phyloP scores from a whole-genome alignment of 768 basidiomycete genomes.

The Agaricus sinodeliciosus region DNA sequence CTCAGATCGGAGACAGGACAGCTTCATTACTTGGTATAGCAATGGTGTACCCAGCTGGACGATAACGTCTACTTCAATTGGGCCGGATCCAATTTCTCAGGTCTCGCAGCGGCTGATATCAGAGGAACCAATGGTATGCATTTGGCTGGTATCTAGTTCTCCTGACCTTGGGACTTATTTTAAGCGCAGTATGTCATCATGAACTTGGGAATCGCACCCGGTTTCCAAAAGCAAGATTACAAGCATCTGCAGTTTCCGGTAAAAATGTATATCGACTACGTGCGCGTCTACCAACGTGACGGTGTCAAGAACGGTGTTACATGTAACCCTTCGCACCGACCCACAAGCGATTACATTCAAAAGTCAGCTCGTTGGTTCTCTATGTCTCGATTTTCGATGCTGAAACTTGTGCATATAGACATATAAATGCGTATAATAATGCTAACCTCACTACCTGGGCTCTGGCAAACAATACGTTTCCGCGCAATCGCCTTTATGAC shows the following conservation, averaged over 20 bases:
- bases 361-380: constrained; percentile 30
- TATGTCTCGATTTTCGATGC: not conserved
- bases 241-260: constrained; percentile 70
- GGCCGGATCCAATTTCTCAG: constrained; percentile 49
- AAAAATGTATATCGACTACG: constrained; percentile 82
- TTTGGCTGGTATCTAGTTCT: not conserved
- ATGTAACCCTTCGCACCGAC: constrained; percentile 73
- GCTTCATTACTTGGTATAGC: constrained; percentile 80
- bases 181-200: constrained; percentile 65
- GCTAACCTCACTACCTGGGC: constrained; percentile 85
- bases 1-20: constrained; percentile 49
- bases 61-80: constrained; percentile 53
- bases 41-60: constrained; percentile 65
- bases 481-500: constrained; percentile 50
- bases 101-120: constrained; percentile 66
- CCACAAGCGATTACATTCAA: constrained; percentile 77
- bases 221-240: constrained; percentile 72
- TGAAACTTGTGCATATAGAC: constrained; percentile 21
- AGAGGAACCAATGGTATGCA: constrained; percentile 88
- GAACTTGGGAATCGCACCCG: constrained; percentile 76
- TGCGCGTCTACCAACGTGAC: constrained; percentile 79
- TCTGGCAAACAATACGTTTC: constrained; percentile 68
- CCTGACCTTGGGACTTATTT: constrained; percentile 6
- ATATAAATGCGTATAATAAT: constrained; percentile 57
- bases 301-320: constrained; percentile 64